These are phyloP conservation scores for Vinca minor DNA, from an alignment of 257 asterid genomes.

Conservation along the genomic window DNA sequence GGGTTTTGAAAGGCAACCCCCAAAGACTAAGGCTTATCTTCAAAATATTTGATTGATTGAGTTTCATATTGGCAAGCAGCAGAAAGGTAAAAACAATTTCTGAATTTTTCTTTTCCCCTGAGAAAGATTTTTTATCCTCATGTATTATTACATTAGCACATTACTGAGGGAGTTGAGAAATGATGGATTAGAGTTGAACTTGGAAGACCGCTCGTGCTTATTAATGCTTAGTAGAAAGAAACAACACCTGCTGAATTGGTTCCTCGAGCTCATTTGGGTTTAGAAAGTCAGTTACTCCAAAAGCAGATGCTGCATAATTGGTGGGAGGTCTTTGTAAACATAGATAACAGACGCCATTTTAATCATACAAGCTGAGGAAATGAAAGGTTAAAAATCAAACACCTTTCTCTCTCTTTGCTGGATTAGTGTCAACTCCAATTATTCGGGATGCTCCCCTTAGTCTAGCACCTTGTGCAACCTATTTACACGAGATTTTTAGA, in stretches of 20 bases:
- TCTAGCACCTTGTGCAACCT: slow-evolving; percentile 97
- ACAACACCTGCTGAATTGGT: slow-evolving; percentile 79
- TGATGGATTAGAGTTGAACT: background rate
- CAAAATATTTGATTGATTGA: background rate
- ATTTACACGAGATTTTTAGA: slow-evolving; percentile 14
- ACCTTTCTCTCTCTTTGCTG: slow-evolving; percentile 65
- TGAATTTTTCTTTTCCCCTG: background rate
- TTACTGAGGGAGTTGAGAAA: background rate
- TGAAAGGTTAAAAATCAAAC: slow-evolving; percentile 2
- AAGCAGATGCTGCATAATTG: slow-evolving; percentile 56
- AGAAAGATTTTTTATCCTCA: background rate
- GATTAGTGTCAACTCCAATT: slow-evolving; percentile 77
- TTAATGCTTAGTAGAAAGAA: background rate
- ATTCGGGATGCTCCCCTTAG: slow-evolving; percentile 80
- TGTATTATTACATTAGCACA: background rate
- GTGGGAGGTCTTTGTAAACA: slow-evolving; percentile 11
- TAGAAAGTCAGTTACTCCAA: slow-evolving; percentile 81
- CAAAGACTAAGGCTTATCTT: background rate
- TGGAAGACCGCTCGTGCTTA: background rate
- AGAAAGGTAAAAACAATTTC: background rate
- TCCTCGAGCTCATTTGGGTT: slow-evolving; percentile 66
- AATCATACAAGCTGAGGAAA: slow-evolving; percentile 3
- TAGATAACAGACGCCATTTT: background rate
- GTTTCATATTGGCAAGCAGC: background rate
- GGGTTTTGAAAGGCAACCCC: too few species aligned